Percentiles rank a stretch among this genome's conserved stretches.
Conservation (phyloP, 768 basidiomycete genomes). For the Pleurotus giganteus region DNA sequence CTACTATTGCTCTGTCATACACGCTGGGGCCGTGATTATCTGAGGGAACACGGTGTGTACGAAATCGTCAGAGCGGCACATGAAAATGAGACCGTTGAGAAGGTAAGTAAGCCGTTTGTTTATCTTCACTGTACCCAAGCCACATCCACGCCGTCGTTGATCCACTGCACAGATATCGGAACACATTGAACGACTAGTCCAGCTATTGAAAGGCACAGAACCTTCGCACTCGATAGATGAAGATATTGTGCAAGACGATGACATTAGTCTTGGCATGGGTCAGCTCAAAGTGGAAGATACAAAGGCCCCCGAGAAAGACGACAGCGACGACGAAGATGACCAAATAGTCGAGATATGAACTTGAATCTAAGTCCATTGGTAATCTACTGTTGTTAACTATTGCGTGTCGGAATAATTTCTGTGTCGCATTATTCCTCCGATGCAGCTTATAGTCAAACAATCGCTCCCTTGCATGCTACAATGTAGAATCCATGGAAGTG, state of each 20-base stretch:
- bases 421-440: too few relatives aligned
- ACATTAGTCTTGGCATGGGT: constrained; percentile 11
- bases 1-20: constrained; percentile 87
- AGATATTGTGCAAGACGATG: constrained; percentile 21
- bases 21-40: constrained; percentile 80
- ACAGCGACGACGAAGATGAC: constrained; percentile 64
- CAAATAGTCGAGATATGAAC: constrained; percentile 75
- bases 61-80: constrained; percentile 80
- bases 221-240: constrained; percentile 44
- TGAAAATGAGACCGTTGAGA: constrained; percentile 73
- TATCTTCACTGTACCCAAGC: constrained; percentile 18
- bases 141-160: neutral
- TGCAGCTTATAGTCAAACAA: too few relatives aligned
- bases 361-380: neutral
- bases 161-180: constrained; percentile 63
- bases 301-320: constrained; percentile 23
- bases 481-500: too few relatives aligned
- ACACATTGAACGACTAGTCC: constrained; percentile 86
- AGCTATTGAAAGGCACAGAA: constrained; percentile 80
- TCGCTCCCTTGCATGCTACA: too few relatives aligned
- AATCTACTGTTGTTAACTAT: too few relatives aligned
- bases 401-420: too few relatives aligned
- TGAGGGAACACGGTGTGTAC: constrained; percentile 82
- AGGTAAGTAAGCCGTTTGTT: constrained; percentile 40
- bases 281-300: constrained; percentile 16